Evolutionary conservation across 768 basidiomycete genomes (phyloP).

Genomic region (Rhodosporidiobolus sp.): DNA sequence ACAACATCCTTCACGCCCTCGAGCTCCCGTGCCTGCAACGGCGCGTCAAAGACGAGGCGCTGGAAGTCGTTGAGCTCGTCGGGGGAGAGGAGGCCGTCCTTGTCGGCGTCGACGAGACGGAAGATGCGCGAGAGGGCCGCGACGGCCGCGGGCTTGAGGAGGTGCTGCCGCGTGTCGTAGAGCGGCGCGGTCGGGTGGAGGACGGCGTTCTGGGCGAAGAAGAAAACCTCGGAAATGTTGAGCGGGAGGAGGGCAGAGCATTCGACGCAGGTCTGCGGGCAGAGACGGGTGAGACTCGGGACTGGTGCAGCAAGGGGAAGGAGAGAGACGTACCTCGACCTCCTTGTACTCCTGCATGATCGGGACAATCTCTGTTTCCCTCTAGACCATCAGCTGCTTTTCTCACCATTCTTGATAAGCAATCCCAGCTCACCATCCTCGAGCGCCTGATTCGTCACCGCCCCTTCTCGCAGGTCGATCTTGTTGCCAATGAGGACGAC

Average conservation of each 20-base stretch:
- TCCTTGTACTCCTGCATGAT: conserved; percentile 98
- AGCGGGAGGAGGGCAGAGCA: conserved; percentile 44
- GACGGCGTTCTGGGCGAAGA: conserved; percentile 97
- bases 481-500: conserved; percentile 98
- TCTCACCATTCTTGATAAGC: neutral
- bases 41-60: conserved; percentile 91
- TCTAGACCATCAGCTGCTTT: neutral
- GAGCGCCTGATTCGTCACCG: conserved; percentile 87
- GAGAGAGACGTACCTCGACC: conserved; percentile 23
- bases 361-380: conserved; percentile 65
- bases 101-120: conserved; percentile 90
- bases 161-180: conserved; percentile 94
- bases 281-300: neutral
- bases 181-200: conserved; percentile 93
- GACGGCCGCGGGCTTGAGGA: conserved; percentile 86
- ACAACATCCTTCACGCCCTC: conserved; percentile 96
- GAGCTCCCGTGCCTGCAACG: conserved; percentile 84
- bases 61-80: conserved; percentile 95
- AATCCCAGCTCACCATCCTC: conserved; percentile 61
- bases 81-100: conserved; percentile 85
- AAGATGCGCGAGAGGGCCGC: conserved; percentile 89
- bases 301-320: neutral
- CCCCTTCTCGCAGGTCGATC: conserved; percentile 88
- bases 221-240: conserved; percentile 87
- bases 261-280: conserved; percentile 86